Conservation (phyloP, 1,284 basidiomycete species). For the Malassezia cuniculi region DNA sequence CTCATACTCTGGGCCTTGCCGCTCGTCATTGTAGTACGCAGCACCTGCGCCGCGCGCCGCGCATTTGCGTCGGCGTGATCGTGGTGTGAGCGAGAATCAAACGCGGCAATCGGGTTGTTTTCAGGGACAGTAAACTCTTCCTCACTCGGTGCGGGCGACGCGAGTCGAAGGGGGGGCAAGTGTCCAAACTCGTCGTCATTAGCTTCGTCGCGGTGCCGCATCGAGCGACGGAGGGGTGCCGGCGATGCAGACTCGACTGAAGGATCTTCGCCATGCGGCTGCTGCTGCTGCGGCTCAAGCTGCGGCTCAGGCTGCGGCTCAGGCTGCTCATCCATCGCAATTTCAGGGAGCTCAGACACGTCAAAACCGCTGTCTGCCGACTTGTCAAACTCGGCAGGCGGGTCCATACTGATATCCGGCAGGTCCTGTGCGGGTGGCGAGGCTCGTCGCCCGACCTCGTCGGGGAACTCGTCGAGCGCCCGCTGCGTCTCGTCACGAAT, state of each 20-base stretch:
- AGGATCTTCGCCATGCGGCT: too few relatives aligned
- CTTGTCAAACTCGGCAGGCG: too few relatives aligned
- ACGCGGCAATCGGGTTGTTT: slow-evolving; percentile 66
- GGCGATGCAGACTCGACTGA: too few relatives aligned
- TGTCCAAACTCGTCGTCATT: slow-evolving; percentile 16
- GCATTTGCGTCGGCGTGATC: slow-evolving; percentile 46
- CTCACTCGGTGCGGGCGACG: slow-evolving; percentile 52
- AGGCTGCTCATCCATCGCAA: background rate
- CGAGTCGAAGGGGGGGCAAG: slow-evolving; percentile 27
- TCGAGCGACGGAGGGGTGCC: slow-evolving; percentile 6
- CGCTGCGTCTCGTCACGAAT: slow-evolving; percentile 7
- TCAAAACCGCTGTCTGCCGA: slow-evolving; percentile 3
- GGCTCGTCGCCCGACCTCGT: slow-evolving; percentile 11
- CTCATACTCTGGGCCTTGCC: slow-evolving; percentile 53
- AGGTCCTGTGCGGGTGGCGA: background rate
- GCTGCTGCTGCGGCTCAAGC: too few relatives aligned
- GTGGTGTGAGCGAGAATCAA: slow-evolving; percentile 54
- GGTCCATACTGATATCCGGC: too few relatives aligned
- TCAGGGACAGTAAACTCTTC: slow-evolving; percentile 52
- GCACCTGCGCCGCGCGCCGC: slow-evolving; percentile 36
- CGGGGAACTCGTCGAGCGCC: slow-evolving; percentile 6
- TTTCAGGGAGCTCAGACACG: slow-evolving; percentile 2
- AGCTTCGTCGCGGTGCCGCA: slow-evolving; percentile 2
- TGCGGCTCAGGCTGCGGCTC: background rate
- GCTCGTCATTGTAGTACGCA: slow-evolving; percentile 26